A percentile compares a stretch with the other conserved stretches of the same genome.
These are phyloP conservation scores for Fusarium palustre DNA, from an alignment of 2,329 filamentous ascomycete species.

Conservation along the genomic window DNA sequence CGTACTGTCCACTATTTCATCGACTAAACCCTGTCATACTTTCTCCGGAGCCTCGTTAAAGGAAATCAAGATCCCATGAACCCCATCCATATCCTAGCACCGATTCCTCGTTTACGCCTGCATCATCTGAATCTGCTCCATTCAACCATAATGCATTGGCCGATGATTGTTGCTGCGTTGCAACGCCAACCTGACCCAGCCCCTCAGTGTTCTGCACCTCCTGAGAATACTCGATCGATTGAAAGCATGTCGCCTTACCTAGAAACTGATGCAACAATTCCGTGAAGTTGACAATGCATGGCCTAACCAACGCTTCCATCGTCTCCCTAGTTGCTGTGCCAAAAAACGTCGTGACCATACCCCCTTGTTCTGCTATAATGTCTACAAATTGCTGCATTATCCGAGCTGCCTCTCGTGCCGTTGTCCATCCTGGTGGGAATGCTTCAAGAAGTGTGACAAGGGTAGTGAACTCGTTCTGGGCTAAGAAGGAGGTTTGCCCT, in stretches of 20 bases:
- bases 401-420: constrained; percentile 52
- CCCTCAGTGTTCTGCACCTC: constrained; percentile 33
- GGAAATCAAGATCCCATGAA: constrained; percentile 47
- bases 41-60: constrained; percentile 22
- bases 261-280: constrained; percentile 50
- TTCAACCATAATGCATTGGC: constrained; percentile 41
- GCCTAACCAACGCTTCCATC: constrained; percentile 34
- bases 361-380: constrained; percentile 35
- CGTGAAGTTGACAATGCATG: constrained; percentile 41
- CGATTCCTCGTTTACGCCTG: constrained; percentile 35
- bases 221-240: constrained; percentile 37
- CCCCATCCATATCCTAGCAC: constrained; percentile 44
- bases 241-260: constrained; percentile 51
- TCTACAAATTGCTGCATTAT: constrained; percentile 50
- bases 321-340: constrained; percentile 31
- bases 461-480: constrained; percentile 52
- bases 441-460: constrained; percentile 54
- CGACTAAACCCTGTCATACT: background rate
- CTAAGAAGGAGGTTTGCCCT: constrained; percentile 43
- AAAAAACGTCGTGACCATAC: constrained; percentile 33
- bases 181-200: constrained; percentile 11
- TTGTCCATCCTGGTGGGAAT: constrained; percentile 53
- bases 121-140: constrained; percentile 21
- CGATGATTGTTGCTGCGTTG: constrained; percentile 32
- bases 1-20: background rate